These are phyloP conservation scores for Magnaporthiopsis poae DNA, from an alignment of 2,329 filamentous ascomycete species.

Conservation along the genomic window DNA sequence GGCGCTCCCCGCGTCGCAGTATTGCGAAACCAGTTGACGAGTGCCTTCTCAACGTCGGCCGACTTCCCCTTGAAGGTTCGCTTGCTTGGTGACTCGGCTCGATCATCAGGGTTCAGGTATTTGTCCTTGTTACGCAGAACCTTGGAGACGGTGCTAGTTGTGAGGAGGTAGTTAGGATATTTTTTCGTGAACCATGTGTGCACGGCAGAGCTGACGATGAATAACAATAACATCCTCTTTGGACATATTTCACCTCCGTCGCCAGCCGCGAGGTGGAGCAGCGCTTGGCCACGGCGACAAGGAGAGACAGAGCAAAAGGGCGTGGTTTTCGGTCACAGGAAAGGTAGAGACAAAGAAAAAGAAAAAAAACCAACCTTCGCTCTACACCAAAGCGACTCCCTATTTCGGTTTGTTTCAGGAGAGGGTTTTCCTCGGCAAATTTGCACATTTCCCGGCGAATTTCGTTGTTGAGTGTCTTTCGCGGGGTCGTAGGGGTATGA, in stretches of 20 bases:
- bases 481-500: slow-evolving; percentile 51
- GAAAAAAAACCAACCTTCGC: slow-evolving; percentile 59
- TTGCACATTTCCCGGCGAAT: slow-evolving; percentile 89
- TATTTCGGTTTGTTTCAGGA: slow-evolving; percentile 90
- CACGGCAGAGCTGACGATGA: too few species aligned
- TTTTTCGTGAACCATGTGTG: too few species aligned
- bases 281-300: slow-evolving; percentile 14
- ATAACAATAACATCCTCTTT: too few species aligned
- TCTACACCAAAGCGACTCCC: slow-evolving; percentile 92
- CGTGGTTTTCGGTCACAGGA: background rate
- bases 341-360: background rate
- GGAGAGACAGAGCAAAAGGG: background rate
- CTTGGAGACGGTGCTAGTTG: slow-evolving; percentile 86
- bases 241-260: slow-evolving; percentile 2
- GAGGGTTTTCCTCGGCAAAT: slow-evolving; percentile 82
- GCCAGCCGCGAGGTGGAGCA: background rate
- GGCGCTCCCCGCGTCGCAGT: slow-evolving; percentile 65
- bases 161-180: too few species aligned
- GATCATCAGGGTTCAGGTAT: slow-evolving; percentile 75
- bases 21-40: slow-evolving; percentile 79
- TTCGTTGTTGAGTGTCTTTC: slow-evolving; percentile 82
- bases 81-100: slow-evolving; percentile 69
- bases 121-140: slow-evolving; percentile 90
- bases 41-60: slow-evolving; percentile 82
- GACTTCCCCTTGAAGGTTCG: slow-evolving; percentile 66